A percentile compares a stretch with the other conserved stretches of the same genome.
phyloP scores from a whole-genome alignment of 768 basidiomycete genomes.

The Phaffia australis region DNA sequence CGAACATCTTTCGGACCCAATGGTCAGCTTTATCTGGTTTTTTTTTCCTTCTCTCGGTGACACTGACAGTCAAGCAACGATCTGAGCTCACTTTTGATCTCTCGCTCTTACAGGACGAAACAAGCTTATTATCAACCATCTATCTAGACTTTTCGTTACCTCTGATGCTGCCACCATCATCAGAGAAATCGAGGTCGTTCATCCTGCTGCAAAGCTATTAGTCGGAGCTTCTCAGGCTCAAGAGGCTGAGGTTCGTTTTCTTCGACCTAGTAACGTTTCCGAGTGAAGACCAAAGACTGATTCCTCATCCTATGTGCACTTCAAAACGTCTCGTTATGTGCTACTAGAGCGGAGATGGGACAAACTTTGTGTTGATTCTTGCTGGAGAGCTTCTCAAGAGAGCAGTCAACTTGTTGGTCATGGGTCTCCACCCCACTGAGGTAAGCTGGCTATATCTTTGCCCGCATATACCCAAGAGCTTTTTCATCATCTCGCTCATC shows the following conservation, averaged over 20 bases:
- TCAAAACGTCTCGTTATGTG: constrained; percentile 3
- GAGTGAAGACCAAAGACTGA: background rate
- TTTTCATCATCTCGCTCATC: too few relatives aligned
- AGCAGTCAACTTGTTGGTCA: constrained; percentile 79
- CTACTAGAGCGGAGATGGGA: constrained; percentile 85
- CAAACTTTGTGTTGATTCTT: constrained; percentile 87
- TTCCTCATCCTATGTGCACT: background rate
- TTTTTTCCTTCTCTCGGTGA: constrained; percentile 4
- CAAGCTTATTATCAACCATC: constrained; percentile 94
- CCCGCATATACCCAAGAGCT: background rate
- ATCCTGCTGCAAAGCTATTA: constrained; percentile 96
- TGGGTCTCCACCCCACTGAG: constrained; percentile 96
- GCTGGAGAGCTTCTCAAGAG: constrained; percentile 91
- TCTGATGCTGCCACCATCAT: constrained; percentile 99
- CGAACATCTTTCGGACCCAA: constrained; percentile 94
- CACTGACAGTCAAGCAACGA: background rate
- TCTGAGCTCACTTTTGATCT: constrained; percentile 10
- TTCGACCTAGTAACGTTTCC: background rate
- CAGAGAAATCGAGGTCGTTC: constrained; percentile 92
- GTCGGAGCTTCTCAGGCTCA: constrained; percentile 98
- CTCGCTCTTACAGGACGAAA: constrained; percentile 57
- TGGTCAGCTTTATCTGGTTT: constrained; percentile 47
- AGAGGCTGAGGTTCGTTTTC: constrained; percentile 64
- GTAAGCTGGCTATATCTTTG: background rate
- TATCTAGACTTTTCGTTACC: constrained; percentile 90